Conservation (phyloP, 2,329 filamentous ascomycete species). For the Grosmannia serpens region DNA sequence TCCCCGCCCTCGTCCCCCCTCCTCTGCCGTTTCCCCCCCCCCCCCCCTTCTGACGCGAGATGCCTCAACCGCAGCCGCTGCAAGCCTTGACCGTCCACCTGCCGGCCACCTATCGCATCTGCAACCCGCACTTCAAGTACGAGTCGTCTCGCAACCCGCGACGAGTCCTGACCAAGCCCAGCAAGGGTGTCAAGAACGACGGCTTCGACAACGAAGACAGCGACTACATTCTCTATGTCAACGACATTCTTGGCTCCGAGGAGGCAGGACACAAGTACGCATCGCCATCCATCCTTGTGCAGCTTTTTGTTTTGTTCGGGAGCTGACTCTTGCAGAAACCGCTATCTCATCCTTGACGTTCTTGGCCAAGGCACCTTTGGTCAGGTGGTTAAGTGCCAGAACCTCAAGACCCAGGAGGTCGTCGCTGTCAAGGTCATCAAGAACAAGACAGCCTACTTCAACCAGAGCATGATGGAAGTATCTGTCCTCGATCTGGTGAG, state of each 20-base stretch:
- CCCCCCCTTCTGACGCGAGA: not conserved
- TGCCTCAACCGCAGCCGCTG: constrained; percentile 54
- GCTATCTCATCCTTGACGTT: constrained; percentile 94
- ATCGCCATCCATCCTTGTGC: not conserved
- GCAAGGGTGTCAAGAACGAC: constrained; percentile 97
- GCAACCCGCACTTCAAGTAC: constrained; percentile 96
- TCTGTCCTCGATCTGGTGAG: constrained; percentile 87
- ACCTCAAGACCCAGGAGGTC: constrained; percentile 94
- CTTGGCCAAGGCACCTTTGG: constrained; percentile 96
- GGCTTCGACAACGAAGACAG: constrained; percentile 98
- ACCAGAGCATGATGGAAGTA: constrained; percentile 99
- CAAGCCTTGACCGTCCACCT: constrained; percentile 91
- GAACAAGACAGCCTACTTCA: constrained; percentile 97
- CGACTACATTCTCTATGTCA: constrained; percentile 98
- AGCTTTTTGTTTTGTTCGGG: too few relatives aligned
- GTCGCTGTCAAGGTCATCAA: constrained; percentile 99
- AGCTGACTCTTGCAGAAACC: constrained; percentile 70
- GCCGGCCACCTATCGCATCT: constrained; percentile 93
- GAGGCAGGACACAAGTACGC: constrained; percentile 92
- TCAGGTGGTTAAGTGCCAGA: constrained; percentile 98
- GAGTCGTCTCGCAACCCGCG: constrained; percentile 95
- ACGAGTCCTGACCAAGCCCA: constrained; percentile 91
- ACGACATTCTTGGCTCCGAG: constrained; percentile 94
- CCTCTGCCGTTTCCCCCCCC: constrained; percentile 1
- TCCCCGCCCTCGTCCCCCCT: not conserved